Evolutionary conservation across 306 rosid genomes (phyloP), one percentile per base, ranked within the genome.

Genomic region (Albizia julibrissin): DNA sequence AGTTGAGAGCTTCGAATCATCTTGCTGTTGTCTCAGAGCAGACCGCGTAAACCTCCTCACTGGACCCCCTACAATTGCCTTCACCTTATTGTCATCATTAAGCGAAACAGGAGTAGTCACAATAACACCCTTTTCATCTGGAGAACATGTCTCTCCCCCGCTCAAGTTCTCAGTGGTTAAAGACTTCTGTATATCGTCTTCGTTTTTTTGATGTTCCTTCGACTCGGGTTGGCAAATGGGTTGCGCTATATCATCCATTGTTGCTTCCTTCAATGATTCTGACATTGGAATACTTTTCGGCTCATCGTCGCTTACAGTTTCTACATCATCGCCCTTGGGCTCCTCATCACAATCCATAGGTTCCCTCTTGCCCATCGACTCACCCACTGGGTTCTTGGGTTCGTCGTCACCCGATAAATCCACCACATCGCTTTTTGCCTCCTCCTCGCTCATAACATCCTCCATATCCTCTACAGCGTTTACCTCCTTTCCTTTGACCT

Each of bases 391-490:
- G 62, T 84, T 87, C 81, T 83, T 91, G 0, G 90, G 93, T 72
- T 89, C 96, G 9, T 94, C 98, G 12, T 93, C 97, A 80, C 97
- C 88, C 24, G 59, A 66, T 37, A 85, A 78, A 72, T 95, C 95
- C 71, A 89, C 97, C 78, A 89, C 97, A 7, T 91, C 97, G 44
- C 97, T 89, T 50, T 88, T 85, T 1, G 91, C 97, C 79, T 93
- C 93, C 83, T 91, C 97, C 77, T 92, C 95, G 75, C 92, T 88
- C 83, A 85, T 66, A 6, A 14, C 24, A 70, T 69, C 79, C 40
- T 26, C 86, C 79, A 69, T 37, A 31, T 42, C 80, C 27, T 75
- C 86, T 74, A 24, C 80, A 8, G 56, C 58, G 58, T 71, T 44
- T 44, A 44, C 37, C 50, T 75, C 82, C 61, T 74, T 79, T 1